These are phyloP conservation scores for Madurella fahalii DNA, from an alignment of 2,329 filamentous ascomycete genomes.

Conservation along the genomic window DNA sequence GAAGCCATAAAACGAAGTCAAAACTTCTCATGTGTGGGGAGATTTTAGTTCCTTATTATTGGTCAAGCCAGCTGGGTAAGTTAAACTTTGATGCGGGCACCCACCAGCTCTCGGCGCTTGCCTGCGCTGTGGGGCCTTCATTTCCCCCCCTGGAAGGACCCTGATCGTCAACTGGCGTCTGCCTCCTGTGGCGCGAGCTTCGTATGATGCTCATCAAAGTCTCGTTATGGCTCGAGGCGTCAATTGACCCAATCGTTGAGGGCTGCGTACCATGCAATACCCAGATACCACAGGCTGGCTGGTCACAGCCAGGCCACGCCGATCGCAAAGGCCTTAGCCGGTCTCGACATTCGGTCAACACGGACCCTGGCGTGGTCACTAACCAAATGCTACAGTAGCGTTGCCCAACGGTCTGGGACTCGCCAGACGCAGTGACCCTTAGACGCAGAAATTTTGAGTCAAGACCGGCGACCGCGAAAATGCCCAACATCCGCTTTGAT, in stretches of 20 bases:
- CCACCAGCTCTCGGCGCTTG: too few relatives aligned
- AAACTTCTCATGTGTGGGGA: too few relatives aligned
- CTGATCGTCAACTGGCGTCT: neutral
- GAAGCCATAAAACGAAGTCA: too few relatives aligned
- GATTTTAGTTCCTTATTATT: too few relatives aligned
- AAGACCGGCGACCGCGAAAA: neutral
- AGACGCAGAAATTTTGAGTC: neutral
- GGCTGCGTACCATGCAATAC: neutral
- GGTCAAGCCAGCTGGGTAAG: too few relatives aligned
- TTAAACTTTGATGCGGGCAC: too few relatives aligned
- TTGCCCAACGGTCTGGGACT: neutral
- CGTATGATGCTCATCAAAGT: neutral
- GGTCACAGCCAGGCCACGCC: neutral
- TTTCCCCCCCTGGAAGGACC: neutral
- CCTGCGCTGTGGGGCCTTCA: too few relatives aligned
- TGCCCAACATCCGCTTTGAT: too few relatives aligned
- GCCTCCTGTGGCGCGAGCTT: neutral
- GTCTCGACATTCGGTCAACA: neutral
- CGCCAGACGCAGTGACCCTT: neutral
- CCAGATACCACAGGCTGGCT: neutral
- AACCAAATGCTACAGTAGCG: neutral
- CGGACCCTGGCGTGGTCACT: neutral
- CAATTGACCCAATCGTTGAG: neutral
- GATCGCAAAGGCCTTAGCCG: neutral
- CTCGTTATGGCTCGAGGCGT: neutral